Evolutionary conservation across 352 stramenopile species (phyloP), one percentile per base, ranked within the genome.

Genomic region (Phytophthora agathidicida): DNA sequence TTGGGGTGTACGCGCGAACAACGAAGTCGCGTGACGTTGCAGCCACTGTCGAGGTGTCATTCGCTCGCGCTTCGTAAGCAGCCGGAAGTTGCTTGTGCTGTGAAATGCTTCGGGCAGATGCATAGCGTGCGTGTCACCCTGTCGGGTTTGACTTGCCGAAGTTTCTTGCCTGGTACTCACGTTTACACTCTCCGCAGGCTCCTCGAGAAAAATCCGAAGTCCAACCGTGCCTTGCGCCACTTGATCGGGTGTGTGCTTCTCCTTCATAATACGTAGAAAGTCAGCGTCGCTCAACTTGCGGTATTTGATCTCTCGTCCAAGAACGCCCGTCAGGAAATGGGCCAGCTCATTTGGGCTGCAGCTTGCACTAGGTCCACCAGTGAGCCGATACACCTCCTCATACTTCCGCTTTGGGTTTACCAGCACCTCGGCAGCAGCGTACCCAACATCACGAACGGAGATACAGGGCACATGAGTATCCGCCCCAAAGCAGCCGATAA

Each of bases 391-490:
- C 17, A 74, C 69, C 2, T 65, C 17, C 35, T 87, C 52, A 43
- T 84, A 88, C 52, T 87, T 86, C 17, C 60, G 60, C 31, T 61
- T 74, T 0, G 65, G 56, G 49, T 83, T 63, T 6, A 58, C 61
- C 22, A 93, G 53, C 49, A 91, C 75, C 19, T 75, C 65, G 1
- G 68, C 65, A 7, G 78, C 80, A 1, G 79, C 84, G 17, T 75
- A 45, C 11, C 77, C 80, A 2, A 93, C 80, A 50, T 93, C 84
- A 16, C 53, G 61, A 35, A 89, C 76, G 1, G 84, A 74, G 51
- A 91, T 93, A 35, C 80, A 89, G 0, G 81, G 81, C 53, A 91
- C 70, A 30, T 45, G 49, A 20, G 77, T 88, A 14, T 74, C 64
- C 1, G 46, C 44, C 10, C 39, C 52, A 26, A 89, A 89, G 45